Evolutionary conservation across 73 alveolate species (phyloP).

Genomic region (Strombidium stylifer): DNA sequence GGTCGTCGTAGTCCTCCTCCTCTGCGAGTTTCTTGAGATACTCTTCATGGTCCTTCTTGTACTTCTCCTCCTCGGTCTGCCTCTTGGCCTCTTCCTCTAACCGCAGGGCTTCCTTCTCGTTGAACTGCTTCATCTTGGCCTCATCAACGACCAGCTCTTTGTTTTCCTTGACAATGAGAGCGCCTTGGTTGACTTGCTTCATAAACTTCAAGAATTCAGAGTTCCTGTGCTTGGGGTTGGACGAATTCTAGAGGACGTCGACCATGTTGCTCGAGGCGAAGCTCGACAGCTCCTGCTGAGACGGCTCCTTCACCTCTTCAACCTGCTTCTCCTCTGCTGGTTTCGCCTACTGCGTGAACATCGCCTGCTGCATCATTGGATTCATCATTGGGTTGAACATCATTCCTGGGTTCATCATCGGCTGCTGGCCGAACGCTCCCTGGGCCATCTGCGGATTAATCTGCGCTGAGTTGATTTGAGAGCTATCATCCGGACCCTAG

Average conservation of each 20-base stretch:
- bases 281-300: slow-evolving; percentile 29
- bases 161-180: slow-evolving; percentile 30
- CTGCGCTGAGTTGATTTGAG: not conserved
- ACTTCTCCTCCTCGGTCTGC: slow-evolving; percentile 27
- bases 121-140: slow-evolving; percentile 26
- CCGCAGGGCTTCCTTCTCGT: slow-evolving; percentile 6
- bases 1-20: not conserved
- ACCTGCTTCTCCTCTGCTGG: slow-evolving; percentile 2
- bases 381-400: slow-evolving; percentile 19
- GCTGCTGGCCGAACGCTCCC: not conserved
- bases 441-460: not conserved
- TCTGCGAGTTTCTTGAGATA: slow-evolving; percentile 17
- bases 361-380: slow-evolving; percentile 1
- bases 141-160: slow-evolving; percentile 40
- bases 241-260: slow-evolving; percentile 11
- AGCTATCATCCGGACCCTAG: not conserved
- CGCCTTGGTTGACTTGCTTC: slow-evolving; percentile 59
- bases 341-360: not conserved
- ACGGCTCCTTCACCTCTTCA: not conserved
- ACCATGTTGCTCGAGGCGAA: slow-evolving; percentile 38
- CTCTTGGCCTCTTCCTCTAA: not conserved
- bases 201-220: slow-evolving; percentile 58
- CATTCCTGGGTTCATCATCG: slow-evolving; percentile 50
- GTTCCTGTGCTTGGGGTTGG: slow-evolving; percentile 62
- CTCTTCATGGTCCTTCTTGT: slow-evolving; percentile 16